Evolutionary conservation across 139 green algal species (phyloP).

Genomic region (Zygnema circumcarinatum): DNA sequence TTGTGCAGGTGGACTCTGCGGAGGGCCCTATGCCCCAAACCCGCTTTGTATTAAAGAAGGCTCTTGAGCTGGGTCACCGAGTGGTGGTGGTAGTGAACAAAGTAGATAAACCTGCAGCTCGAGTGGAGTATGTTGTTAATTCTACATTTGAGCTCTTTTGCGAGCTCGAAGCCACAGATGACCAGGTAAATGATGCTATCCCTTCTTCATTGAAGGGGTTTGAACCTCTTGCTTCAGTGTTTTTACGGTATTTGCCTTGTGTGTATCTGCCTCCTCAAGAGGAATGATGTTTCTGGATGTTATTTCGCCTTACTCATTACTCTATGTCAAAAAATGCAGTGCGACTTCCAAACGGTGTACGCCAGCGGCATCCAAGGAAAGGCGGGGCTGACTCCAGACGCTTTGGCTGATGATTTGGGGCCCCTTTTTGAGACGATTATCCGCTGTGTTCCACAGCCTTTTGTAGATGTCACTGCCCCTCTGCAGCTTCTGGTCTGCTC

Average conservation of each 20-base stretch:
- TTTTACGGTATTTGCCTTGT: not conserved
- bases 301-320: not conserved
- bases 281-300: not conserved
- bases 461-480: constrained; percentile 72
- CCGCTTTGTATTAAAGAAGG: constrained; percentile 98
- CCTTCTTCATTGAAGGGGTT: not conserved
- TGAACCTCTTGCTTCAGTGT: not conserved
- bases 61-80: constrained; percentile 91
- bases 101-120: constrained; percentile 79
- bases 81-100: constrained; percentile 99
- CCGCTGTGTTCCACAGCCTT: constrained; percentile 72
- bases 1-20: constrained; percentile 84
- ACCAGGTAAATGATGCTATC: constrained; percentile 80
- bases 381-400: constrained; percentile 75
- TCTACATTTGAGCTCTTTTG: constrained; percentile 95
- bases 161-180: constrained; percentile 91
- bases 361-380: constrained; percentile 89
- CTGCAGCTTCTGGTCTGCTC: constrained; percentile 88
- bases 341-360: constrained; percentile 84
- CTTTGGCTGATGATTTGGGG: constrained; percentile 82
- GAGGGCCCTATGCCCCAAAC: constrained; percentile 96
- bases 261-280: not conserved
- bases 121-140: constrained; percentile 66
- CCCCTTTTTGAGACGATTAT: constrained; percentile 95
- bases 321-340: constrained; percentile 51